These are phyloP conservation scores for Mangifera indica DNA, from an alignment of 345 rosid species.

Conservation along the genomic window DNA sequence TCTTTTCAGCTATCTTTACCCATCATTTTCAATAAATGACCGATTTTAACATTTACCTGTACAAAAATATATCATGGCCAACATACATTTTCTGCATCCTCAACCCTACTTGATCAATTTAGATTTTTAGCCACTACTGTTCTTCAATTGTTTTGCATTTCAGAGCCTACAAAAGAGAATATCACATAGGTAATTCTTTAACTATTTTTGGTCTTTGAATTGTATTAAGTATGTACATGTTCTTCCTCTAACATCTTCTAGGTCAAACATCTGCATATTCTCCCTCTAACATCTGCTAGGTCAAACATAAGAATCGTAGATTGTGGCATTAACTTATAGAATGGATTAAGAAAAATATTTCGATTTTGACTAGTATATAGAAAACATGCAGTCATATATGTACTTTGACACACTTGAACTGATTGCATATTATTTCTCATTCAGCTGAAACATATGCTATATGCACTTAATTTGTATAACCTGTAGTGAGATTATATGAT, in stretches of 20 bases:
- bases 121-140: neutral
- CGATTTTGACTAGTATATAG: neutral
- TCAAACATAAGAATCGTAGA: neutral
- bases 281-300: neutral
- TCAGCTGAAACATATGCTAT: neutral
- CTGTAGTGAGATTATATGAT: neutral
- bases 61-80: neutral
- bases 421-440: neutral
- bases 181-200: neutral
- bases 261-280: neutral
- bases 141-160: neutral
- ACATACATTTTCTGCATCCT: neutral
- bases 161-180: neutral
- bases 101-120: neutral
- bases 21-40: neutral
- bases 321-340: neutral
- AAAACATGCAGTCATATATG: neutral
- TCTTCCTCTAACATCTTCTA: neutral
- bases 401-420: too few relatives aligned
- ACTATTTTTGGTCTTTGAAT: neutral
- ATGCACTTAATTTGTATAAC: neutral
- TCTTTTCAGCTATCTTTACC: neutral
- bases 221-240: neutral
- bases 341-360: neutral
- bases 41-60: too few relatives aligned